These are phyloP conservation scores for Cercis canadensis DNA, from an alignment of 306 rosid species.

Conservation along the genomic window DNA sequence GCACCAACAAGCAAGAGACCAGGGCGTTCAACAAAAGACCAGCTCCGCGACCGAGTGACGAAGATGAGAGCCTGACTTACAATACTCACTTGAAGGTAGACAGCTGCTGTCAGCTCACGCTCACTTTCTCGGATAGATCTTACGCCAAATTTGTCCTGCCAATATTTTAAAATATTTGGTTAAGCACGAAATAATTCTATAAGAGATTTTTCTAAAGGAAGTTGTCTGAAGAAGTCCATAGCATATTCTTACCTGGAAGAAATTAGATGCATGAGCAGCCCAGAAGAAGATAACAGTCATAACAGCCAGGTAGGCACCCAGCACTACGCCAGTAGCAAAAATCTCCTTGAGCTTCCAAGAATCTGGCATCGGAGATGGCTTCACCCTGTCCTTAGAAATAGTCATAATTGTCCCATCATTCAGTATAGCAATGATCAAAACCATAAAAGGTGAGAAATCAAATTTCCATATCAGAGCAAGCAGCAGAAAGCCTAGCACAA, in stretches of 20 bases:
- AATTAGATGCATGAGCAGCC: constrained; percentile 63
- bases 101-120: constrained; percentile 76
- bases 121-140: constrained; percentile 49
- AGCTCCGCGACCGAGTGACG: constrained; percentile 84
- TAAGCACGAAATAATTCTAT: neutral
- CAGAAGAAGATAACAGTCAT: constrained; percentile 94
- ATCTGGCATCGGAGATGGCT: constrained; percentile 93
- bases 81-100: constrained; percentile 91
- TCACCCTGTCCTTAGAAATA: constrained; percentile 88
- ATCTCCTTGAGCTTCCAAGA: constrained; percentile 94
- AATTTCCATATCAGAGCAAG: constrained; percentile 89
- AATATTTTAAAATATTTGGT: neutral
- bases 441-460: constrained; percentile 98
- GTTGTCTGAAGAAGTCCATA: neutral
- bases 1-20: constrained; percentile 67
- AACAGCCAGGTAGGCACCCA: constrained; percentile 82
- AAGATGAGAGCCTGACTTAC: constrained; percentile 94
- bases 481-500: constrained; percentile 79
- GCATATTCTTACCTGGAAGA: constrained; percentile 62
- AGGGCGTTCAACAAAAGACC: constrained; percentile 88
- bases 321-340: constrained; percentile 76
- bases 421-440: constrained; percentile 81
- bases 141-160: constrained; percentile 77
- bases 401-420: constrained; percentile 98
- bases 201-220: neutral